Conservation (phyloP, 352 stramenopile species). For the Phytophthora pinifolia region DNA sequence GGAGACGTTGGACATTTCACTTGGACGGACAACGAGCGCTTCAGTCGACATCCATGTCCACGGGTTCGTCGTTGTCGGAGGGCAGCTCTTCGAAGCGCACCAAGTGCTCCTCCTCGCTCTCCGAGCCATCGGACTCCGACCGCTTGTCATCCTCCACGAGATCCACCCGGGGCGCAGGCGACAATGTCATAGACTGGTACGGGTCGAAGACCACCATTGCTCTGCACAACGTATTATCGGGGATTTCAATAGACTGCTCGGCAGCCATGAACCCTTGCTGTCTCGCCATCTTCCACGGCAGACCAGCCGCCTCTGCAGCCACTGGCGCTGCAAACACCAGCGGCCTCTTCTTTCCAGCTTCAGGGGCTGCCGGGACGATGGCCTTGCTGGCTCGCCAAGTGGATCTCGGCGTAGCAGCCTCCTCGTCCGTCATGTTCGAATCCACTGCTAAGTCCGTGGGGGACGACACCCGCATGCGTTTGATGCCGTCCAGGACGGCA, state of each 20-base stretch:
- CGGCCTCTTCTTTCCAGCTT: slow-evolving; percentile 21
- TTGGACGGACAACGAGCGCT: slow-evolving; percentile 2
- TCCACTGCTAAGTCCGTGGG: slow-evolving; percentile 29
- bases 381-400: slow-evolving; percentile 27
- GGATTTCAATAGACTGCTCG: slow-evolving; percentile 14
- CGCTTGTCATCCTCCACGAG: slow-evolving; percentile 50
- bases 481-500: slow-evolving; percentile 59
- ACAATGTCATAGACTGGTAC: slow-evolving; percentile 29
- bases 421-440: slow-evolving; percentile 41
- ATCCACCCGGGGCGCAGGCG: slow-evolving; percentile 39
- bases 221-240: slow-evolving; percentile 35
- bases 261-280: slow-evolving; percentile 3
- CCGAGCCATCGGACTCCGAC: slow-evolving; percentile 12
- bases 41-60: slow-evolving; percentile 84
- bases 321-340: slow-evolving; percentile 12
- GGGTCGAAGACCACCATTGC: slow-evolving; percentile 68
- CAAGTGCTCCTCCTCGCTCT: slow-evolving; percentile 38
- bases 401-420: slow-evolving; percentile 19
- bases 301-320: neutral
- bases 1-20: neutral
- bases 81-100: slow-evolving; percentile 75
- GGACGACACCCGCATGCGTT: slow-evolving; percentile 69
- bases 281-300: slow-evolving; percentile 21
- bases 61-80: slow-evolving; percentile 61
- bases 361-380: slow-evolving; percentile 17